Base-by-base conservation (phyloP, 2,329 filamentous ascomycete species). In the Elsinoe australis region DNA sequence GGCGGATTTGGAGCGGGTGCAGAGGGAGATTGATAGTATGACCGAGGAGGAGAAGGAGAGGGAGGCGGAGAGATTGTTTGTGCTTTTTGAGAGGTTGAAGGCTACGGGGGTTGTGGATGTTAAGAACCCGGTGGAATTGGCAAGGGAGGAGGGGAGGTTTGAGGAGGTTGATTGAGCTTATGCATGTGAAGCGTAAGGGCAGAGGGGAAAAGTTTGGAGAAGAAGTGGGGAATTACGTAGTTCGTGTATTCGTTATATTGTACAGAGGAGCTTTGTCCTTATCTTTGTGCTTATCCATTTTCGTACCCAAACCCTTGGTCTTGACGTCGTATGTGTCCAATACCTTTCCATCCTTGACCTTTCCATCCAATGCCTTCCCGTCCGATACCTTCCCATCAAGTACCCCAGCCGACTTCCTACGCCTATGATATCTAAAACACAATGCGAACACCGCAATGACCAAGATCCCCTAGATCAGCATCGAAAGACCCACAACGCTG, bases 31-130 rank as follows among this genome's bases (percentile, higher is more conserved):
- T 3, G 79, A 80, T 1, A 79, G 85, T 41, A 95, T 96, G 90
- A 92, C 85, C 0, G 72, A 85, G 38, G 88, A 89, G 55, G 90
- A 96, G 68, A 95, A 90, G 64, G 86, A 95, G 64, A 74, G 85
- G 50, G 92, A 98, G 61, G 90, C 89, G 0, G 90, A 95, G 65
- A 78, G 80, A 49, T 66, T 95, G 1, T 95, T 94, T 67, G 87
- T 95, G 9, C 69, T 95, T 2, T 95, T 95, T 66, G 88, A 95
- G 66, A 76, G 85, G 83, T 84, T 92, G 34, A 86, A 79, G 61
- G 78, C 76, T 53, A 92, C 82, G 8, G 87, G 87, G 2, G 73
- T 94, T 4, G 72, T 94, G 24, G 73, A 84, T 54, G 79, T 92
- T 10, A 75, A 87, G 64, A 94, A 94, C 60, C 87, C 87, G 0